Evolutionary conservation across 2,329 filamentous ascomycete species (phyloP), one percentile per base, ranked within the genome.

Genomic region (Raffaelea deltoideospora): DNA sequence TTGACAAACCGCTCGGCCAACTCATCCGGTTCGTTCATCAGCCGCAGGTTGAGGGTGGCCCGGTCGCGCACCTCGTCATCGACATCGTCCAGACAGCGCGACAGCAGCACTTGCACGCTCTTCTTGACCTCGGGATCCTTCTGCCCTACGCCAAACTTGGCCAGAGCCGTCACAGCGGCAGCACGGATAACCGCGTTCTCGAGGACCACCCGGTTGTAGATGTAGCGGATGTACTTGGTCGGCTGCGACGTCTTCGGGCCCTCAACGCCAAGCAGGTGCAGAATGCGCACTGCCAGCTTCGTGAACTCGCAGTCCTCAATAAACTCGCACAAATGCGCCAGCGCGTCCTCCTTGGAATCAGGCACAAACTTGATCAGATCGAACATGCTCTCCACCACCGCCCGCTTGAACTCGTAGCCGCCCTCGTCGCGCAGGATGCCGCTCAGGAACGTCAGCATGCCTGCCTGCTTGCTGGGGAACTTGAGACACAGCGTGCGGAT

Each of bases 301-400:
- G 90, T 95, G 58, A 96, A 98, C 56, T 98, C 90, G 63, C 90
- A 98, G 56, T 98, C 90, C 60, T 98, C 90, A 46, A 98, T 98
- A 55, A 98, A 98, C 56, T 98, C 90, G 63, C 90, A 96, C 18
- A 98, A 74, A 53, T 96, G 90, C 13, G 88, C 84, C 34, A 98
- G 74, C 15, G 90, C 88, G 47, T 79, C 74, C 51, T 79, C 75
- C 58, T 78, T 79, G 23, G 74, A 76, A 41, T 95, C 90, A 1
- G 90, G 90, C 3, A 98, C 88, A 51, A 98, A 98, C 58, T 96
- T 95, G 66, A 98, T 96, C 38, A 98, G 65, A 51, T 98, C 90
- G 53, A 98, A 96, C 78, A 98, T 96, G 68, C 86, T 94, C 65
- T 98, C 90, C 17, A 98, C 88, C 10, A 98, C 88, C 36, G 85